Base-by-base conservation (phyloP, 441 rosid species). In the Theobroma grandiflorum region DNA sequence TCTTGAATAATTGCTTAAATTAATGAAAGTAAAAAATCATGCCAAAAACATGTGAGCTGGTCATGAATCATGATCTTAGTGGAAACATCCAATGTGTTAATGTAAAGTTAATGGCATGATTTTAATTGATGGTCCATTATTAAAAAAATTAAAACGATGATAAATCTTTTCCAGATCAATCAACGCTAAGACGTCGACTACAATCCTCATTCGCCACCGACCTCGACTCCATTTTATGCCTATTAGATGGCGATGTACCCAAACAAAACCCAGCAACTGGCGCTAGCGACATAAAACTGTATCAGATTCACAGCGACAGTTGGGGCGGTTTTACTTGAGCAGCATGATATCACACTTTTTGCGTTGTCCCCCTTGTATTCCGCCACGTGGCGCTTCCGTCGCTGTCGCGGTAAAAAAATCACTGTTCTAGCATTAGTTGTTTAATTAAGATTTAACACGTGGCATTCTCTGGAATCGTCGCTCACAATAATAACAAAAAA, bases 381-480 rank as follows among this genome's bases (percentile, higher is more conserved):
- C 3, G 81, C 86, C 91, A 86, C 89, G 86, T 88, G 86, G 80
- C 47, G 16, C 15, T 45, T 65, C 71, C 82, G 40, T 67, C 53
- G 82, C 86, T 11, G 1, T 52, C 72, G 75, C 72, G 33, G 78
- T 49, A 4, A 33, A 14, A 53, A 78, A n/a, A 16, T 42, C 55
- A 8, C 43, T 3, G 37, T 8, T 55, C 8, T 73, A 18, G 49
- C n/a, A 22, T 74, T 74, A 20, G 6, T 64, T 31, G 18, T 49
- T 49, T 52, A 53, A 77, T 40, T 35, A 40, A 35, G 33, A 22
- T 8, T 59, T 35, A 10, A 18, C 45, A 50, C 85, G 84, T 84
- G 87, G 73, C 82, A 73, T 61, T 67, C 33, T 50, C 40, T 12
- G 18, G 18, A 6, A 55, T 57, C 70, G 52, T 38, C 53, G 9